Percentiles rank a stretch among this genome's conserved stretches.
Conservation (phyloP, 805 yeast genomes). For the Saturnispora gosingensis region DNA sequence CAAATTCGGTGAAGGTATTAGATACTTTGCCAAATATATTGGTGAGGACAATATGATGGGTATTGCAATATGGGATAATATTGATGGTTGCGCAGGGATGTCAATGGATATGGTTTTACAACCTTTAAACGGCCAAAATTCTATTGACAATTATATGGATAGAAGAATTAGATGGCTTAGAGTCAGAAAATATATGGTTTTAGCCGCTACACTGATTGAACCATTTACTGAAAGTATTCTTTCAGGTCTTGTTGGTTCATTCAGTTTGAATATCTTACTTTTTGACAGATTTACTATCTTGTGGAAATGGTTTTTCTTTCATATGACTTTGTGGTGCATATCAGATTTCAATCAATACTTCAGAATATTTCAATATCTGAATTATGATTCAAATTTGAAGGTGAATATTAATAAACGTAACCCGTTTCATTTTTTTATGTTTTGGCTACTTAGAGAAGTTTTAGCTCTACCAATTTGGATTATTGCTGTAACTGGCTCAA, state of each 20-base stretch:
- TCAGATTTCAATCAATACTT: constrained; percentile 56
- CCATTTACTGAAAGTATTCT: constrained; percentile 77
- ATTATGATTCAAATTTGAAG: not conserved
- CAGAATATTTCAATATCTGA: constrained; percentile 28
- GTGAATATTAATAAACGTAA: not conserved
- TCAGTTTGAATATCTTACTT: constrained; percentile 42
- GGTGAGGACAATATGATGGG: constrained; percentile 94
- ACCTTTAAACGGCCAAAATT: constrained; percentile 43
- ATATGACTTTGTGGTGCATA: constrained; percentile 52
- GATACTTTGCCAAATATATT: constrained; percentile 68
- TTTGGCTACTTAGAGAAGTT: constrained; percentile 63
- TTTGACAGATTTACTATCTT: constrained; percentile 15
- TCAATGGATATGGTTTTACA: constrained; percentile 74
- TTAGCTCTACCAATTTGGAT: constrained; percentile 82
- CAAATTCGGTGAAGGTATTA: constrained; percentile 40
- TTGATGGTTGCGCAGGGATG: constrained; percentile 61
- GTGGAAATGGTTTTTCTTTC: constrained; percentile 35
- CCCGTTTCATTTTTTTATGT: constrained; percentile 22
- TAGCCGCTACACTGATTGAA: constrained; percentile 74
- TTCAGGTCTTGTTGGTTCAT: constrained; percentile 58
- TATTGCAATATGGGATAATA: constrained; percentile 69
- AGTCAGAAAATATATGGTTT: constrained; percentile 80
- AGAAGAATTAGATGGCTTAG: constrained; percentile 80
- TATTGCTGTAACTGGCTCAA: constrained; percentile 66
- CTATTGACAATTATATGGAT: constrained; percentile 44